phyloP scores from a whole-genome alignment of 352 stramenopile genomes.

The Globisporangium takayamanum region DNA sequence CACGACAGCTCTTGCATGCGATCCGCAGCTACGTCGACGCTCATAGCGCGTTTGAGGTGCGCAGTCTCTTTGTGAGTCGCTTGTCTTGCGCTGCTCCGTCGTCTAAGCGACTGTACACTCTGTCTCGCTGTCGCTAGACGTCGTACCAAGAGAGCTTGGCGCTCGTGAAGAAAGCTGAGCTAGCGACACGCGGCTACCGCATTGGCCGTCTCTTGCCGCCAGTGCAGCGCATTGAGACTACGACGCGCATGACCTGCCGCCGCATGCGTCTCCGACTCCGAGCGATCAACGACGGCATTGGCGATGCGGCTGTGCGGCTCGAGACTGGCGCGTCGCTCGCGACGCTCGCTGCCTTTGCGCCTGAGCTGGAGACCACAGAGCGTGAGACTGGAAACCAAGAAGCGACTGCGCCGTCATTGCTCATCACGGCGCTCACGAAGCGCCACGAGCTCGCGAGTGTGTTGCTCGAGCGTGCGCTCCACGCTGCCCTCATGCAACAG shows the following conservation, averaged over 20 bases:
- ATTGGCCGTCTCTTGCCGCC: conserved; percentile 41
- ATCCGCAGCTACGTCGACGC: not conserved
- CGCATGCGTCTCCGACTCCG: conserved; percentile 33
- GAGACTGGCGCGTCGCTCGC: not conserved
- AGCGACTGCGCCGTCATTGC: conserved; percentile 37
- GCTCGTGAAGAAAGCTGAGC: conserved; percentile 52
- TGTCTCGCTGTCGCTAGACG: conserved; percentile 2
- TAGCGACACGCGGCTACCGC: conserved; percentile 44
- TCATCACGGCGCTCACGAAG: conserved; percentile 47
- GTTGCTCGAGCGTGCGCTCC: conserved; percentile 33
- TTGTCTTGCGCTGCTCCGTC: not conserved
- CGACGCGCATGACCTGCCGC: conserved; percentile 26
- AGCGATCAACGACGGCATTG: conserved; percentile 40
- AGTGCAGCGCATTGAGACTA: conserved; percentile 40
- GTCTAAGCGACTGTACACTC: not conserved
- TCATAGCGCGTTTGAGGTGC: conserved; percentile 12
- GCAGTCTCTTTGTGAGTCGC: not conserved
- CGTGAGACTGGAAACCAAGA: conserved; percentile 8
- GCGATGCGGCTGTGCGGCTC: conserved; percentile 5
- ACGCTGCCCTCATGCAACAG: conserved; percentile 13
- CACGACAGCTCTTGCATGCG: not conserved
- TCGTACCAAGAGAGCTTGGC: conserved; percentile 30
- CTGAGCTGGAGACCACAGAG: not conserved
- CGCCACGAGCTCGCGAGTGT: conserved; percentile 30
- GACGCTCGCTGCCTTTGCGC: not conserved